Evolutionary conservation across 768 basidiomycete genomes (phyloP).

Genomic region (Saitozyma sp.): DNA sequence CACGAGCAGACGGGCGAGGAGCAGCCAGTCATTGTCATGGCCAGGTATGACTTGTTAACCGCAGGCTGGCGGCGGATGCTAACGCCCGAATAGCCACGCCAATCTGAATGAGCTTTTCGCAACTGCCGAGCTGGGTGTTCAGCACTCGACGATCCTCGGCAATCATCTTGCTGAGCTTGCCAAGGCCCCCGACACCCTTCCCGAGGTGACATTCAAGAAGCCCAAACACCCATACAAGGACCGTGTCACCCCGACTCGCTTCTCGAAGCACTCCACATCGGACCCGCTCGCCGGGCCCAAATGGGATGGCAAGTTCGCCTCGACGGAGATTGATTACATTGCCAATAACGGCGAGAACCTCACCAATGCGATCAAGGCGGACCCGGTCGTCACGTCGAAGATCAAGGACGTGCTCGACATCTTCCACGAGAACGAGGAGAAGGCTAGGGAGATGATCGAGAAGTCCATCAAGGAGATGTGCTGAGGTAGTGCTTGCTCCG

Average conservation of each 20-base stretch:
- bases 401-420: constrained; percentile 23
- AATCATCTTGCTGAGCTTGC: constrained; percentile 15
- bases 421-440: constrained; percentile 6
- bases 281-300: constrained; percentile 11
- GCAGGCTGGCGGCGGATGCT: too few species aligned
- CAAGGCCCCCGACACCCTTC: constrained; percentile 6
- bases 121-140: constrained; percentile 14
- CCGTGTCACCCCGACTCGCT: neutral
- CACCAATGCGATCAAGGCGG: constrained; percentile 19
- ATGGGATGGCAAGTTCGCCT: constrained; percentile 4
- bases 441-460: too few species aligned
- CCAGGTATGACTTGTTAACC: constrained; percentile 1
- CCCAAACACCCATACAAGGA: constrained; percentile 9
- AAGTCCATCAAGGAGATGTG: too few species aligned
- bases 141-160: constrained; percentile 11
- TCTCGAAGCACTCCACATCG: constrained; percentile 7
- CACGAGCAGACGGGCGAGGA: constrained; percentile 17
- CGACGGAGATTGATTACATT: constrained; percentile 9
- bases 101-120: constrained; percentile 17
- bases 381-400: constrained; percentile 8
- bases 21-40: constrained; percentile 24
- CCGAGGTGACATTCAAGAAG: constrained; percentile 2
- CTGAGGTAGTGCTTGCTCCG: too few species aligned
- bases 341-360: constrained; percentile 15
- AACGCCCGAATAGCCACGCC: constrained; percentile 8